Conservation (phyloP, 78 protist species). For the Monosiga brevicollis region DNA sequence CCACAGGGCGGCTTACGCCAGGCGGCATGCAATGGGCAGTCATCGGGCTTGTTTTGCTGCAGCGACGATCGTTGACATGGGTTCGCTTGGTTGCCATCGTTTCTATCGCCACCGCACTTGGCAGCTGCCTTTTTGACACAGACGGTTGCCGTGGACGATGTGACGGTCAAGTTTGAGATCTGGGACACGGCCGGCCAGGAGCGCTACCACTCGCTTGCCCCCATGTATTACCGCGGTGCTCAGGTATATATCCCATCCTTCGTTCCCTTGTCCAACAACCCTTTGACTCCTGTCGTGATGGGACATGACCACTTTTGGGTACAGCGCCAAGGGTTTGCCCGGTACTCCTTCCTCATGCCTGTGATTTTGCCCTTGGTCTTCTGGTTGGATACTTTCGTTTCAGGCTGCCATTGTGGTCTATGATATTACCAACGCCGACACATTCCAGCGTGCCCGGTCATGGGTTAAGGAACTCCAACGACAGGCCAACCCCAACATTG, state of each 20-base stretch:
- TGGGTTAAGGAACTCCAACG: constrained; percentile 96
- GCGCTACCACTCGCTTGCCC: constrained; percentile 85
- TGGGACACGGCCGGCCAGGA: constrained; percentile 85
- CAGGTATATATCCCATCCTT: no score
- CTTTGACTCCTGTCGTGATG: no score
- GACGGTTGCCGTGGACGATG: constrained; percentile 76
- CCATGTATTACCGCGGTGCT: constrained; percentile 94
- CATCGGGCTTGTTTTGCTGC: background rate
- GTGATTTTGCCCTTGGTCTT: no score
- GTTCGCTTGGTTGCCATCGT: background rate
- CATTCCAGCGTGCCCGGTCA: constrained; percentile 76
- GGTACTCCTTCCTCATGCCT: no score
- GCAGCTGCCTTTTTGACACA: constrained; percentile 92
- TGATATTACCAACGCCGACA: constrained; percentile 67
- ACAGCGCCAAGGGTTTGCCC: no score
- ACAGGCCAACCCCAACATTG: constrained; percentile 85
- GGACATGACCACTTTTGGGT: no score
- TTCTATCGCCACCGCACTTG: no score
- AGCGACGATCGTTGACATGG: background rate
- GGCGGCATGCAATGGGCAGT: background rate
- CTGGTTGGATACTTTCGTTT: no score
- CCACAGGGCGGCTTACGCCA: no score
- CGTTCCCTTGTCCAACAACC: no score
- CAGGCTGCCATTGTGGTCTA: constrained; percentile 89
- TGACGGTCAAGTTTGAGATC: constrained; percentile 92